Base-by-base conservation (phyloP, 352 stramenopile species). In the Pythium aristosporum region DNA sequence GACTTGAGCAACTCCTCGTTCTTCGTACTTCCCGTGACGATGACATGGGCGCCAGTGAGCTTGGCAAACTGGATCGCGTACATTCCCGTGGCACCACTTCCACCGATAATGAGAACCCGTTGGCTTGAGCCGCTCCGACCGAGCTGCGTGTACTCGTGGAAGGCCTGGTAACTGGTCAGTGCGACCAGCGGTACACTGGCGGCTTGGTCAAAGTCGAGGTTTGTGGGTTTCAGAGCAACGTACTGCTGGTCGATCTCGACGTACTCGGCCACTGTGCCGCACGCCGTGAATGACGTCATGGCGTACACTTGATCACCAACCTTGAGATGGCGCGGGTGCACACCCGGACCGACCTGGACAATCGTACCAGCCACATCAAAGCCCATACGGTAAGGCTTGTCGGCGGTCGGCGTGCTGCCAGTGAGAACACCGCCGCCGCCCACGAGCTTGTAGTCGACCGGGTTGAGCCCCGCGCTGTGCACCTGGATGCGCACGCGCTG, bases 191-290 rank as follows among this genome's bases (percentile, higher is more conserved):
- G 73, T 21, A 79, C 66, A 5, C 61, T 67, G 0, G 73, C 77
- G 2, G 77, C 75, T 41, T 87, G 51, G 21, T 72, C 56, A 43
- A 71, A 80, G 42, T 60, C 57, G 34, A 83, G 53, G 43, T 64
- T 82, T 41, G 51, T 69, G 9, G 77, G 77, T 68, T 87, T 87
- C 56, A 20, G 48, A 13, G 72, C 68, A 30, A 86, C 65, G 4
- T 56, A 50, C 55, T 72, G 56, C 3, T 49, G 50, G 10, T 72
- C 71, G 20, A 76, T 46, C 23, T 69, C 68, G 15, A 81, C 47
- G 42, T 80, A 86, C 60, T 86, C 77, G 51, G 65, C 77, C 36
- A 85, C 71, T 3, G 69, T 62, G 18, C 61, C 53, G 61, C 43
- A 46, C 68, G 72, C 37, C 1, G 39, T 34, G 39, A 68, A 61